Percentiles rank a stretch among this genome's conserved stretches.
Evolutionary conservation across 78 protist genomes (phyloP).

Genomic region (Dictyostelium intermedium): DNA sequence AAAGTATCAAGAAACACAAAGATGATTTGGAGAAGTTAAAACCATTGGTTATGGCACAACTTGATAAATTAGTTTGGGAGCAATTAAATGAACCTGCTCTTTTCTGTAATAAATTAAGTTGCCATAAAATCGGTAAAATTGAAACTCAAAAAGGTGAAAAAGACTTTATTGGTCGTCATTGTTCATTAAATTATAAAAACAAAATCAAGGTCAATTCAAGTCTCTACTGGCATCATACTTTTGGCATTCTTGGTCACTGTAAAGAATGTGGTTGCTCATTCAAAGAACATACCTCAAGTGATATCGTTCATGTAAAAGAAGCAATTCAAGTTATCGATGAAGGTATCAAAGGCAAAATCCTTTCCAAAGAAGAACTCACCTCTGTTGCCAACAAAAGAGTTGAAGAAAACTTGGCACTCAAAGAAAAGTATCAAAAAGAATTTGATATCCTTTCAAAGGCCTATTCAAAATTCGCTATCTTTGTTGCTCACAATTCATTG

Average conservation of each 20-base stretch:
- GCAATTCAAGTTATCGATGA: not conserved
- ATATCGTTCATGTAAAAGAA: not conserved
- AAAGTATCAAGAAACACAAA: not conserved
- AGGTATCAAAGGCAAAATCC: not conserved
- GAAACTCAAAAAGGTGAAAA: not conserved
- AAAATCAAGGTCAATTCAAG: not conserved
- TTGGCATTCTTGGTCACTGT: not conserved
- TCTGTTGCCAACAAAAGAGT: not conserved
- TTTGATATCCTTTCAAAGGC: not conserved
- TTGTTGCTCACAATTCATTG: not conserved
- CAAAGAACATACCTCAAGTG: not conserved
- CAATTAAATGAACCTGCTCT: not conserved
- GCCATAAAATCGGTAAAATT: not conserved
- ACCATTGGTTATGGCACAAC: not conserved
- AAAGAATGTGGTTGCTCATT: not conserved
- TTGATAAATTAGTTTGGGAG: not conserved
- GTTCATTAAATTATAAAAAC: not conserved
- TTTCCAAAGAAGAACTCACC: not conserved
- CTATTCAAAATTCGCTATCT: not conserved
- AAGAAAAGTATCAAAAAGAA: not conserved
- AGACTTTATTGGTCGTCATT: not conserved
- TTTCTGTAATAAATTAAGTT: not conserved
- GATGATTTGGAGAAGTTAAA: not conserved
- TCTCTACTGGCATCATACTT: not conserved
- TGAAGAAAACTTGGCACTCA: not conserved